Evolutionary conservation across 192 early-diverging fungal species (phyloP), one percentile per base, ranked within the genome.

Genomic region (Thamnidium elegans): DNA sequence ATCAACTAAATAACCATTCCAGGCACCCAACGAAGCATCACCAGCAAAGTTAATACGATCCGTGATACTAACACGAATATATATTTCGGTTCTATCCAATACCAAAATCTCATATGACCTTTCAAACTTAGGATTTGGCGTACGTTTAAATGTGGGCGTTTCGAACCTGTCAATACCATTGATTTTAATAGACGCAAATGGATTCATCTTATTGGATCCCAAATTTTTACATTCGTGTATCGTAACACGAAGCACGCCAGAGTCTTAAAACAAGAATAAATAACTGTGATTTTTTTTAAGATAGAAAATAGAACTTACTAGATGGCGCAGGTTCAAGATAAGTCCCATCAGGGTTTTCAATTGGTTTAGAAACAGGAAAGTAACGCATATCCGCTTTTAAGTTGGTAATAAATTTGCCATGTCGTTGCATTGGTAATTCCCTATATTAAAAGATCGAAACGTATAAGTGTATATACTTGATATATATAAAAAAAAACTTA

Each of bases 81-180:
- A 58, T 3, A 86, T 78, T 5, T 66, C 54, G 1, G 84, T 78
- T 50, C 81, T 72, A 64, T 94, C 87, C 9, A 84, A 66, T 9
- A 94, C 78, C 63, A 91, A 88, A 17, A 85, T 68, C 62, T 89
- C 87, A 55, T 78, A 73, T 45, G 79, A 68, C 8, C 79, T 73
- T 63, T 92, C 88, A 84, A 87, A 95, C 43, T 86, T 84, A 23
- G 93, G 93, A 50, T 86, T 86, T 55, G 86, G 80, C 7, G 86
- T 92, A 56, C 81, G 79, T 65, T 87, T 89, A 56, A 84, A 84
- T 31, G 73, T 73, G 42, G 81, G 80, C n/a, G 90, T 87, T 46
- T 68, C 65, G 39, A 81, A 72, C 15, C 73, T 68, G 53, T 69
- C 67, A 17, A 67, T 53, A 47, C 71, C 71, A 58, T 85, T 83